These are phyloP conservation scores for Geotrichum ghanense DNA, from an alignment of 805 yeast species.

Conservation along the genomic window DNA sequence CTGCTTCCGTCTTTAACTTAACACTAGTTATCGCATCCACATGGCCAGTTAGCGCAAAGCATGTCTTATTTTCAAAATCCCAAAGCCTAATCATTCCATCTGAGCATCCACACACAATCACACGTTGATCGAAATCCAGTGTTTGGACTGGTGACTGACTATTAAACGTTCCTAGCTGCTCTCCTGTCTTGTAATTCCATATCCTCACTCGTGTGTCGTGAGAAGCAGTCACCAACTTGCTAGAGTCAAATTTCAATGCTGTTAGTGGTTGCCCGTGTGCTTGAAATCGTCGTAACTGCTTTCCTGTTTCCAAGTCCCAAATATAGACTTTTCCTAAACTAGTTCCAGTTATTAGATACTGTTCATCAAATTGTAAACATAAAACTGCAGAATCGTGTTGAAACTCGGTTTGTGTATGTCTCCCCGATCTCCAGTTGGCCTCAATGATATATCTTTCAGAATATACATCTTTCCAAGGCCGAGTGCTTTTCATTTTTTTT, in stretches of 20 bases:
- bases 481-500: constrained; percentile 30
- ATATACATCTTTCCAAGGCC: constrained; percentile 96
- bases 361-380: constrained; percentile 73
- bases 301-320: constrained; percentile 84
- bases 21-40: constrained; percentile 87
- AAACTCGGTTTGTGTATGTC: constrained; percentile 50
- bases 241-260: constrained; percentile 74
- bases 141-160: constrained; percentile 79
- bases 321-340: constrained; percentile 82
- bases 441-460: constrained; percentile 85
- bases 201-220: constrained; percentile 84
- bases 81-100: constrained; percentile 89
- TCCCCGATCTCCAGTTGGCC: constrained; percentile 87
- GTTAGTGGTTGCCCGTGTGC: constrained; percentile 91
- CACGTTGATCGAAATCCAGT: constrained; percentile 70
- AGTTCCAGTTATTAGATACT: constrained; percentile 79
- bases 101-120: constrained; percentile 88
- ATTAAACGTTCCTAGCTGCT: constrained; percentile 83
- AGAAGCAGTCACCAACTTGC: constrained; percentile 85
- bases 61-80: constrained; percentile 90
- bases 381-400: constrained; percentile 79
- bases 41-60: constrained; percentile 89
- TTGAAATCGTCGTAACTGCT: constrained; percentile 58
- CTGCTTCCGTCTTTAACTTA: constrained; percentile 68
- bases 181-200: constrained; percentile 93